phyloP scores from a whole-genome alignment of 352 stramenopile species.

The Globisporangium iwayamae region DNA sequence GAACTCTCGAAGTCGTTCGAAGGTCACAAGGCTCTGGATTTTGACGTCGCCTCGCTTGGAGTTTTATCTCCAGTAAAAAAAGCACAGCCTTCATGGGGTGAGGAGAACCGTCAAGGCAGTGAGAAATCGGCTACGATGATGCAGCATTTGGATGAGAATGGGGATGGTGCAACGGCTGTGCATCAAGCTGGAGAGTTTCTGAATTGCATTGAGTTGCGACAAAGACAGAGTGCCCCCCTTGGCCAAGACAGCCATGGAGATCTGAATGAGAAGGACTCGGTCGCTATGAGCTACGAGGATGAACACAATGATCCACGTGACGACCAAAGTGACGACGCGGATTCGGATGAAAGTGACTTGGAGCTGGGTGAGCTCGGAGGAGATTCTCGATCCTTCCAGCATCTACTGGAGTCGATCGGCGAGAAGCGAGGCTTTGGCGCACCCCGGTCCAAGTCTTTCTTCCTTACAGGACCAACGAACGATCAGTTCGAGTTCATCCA shows the following conservation, averaged over 20 bases:
- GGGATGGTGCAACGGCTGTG: background rate
- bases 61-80: background rate
- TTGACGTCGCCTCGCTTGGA: background rate
- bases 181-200: background rate
- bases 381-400: constrained; percentile 38
- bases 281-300: background rate
- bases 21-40: background rate
- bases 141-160: background rate
- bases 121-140: background rate
- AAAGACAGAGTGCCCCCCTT: background rate
- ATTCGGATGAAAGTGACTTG: background rate
- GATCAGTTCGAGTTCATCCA: constrained; percentile 17
- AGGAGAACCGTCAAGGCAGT: background rate
- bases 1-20: constrained; percentile 42
- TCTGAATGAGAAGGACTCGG: background rate
- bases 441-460: constrained; percentile 13
- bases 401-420: constrained; percentile 38
- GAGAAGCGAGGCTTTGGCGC: constrained; percentile 12
- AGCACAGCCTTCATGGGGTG: background rate
- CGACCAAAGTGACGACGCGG: constrained; percentile 7
- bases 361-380: constrained; percentile 7
- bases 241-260: background rate
- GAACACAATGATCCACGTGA: background rate
- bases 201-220: background rate
- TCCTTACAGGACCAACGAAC: constrained; percentile 13